Conservation (phyloP, 1,284 basidiomycete genomes). For the Cutaneotrichosporon cavernicola region DNA sequence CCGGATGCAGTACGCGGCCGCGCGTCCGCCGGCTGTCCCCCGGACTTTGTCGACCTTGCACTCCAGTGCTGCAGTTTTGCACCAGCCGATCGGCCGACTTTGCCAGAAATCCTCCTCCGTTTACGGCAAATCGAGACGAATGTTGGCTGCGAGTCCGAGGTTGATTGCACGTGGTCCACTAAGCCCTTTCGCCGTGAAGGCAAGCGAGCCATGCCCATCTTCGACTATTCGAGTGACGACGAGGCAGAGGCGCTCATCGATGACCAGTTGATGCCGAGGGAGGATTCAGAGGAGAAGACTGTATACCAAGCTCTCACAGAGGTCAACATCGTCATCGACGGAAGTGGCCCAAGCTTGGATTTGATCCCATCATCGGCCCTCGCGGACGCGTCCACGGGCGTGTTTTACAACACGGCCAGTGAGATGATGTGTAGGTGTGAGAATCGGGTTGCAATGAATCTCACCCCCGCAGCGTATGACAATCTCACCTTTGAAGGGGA, state of each 20-base stretch:
- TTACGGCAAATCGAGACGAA: slow-evolving; percentile 77
- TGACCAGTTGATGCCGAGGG: slow-evolving; percentile 20
- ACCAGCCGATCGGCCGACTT: slow-evolving; percentile 69
- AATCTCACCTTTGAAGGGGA: neutral
- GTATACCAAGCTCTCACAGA: neutral
- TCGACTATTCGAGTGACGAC: slow-evolving; percentile 28
- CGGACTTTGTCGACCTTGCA: slow-evolving; percentile 71
- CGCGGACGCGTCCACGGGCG: neutral
- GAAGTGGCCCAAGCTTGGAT: neutral
- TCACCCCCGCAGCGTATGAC: neutral
- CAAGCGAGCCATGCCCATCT: slow-evolving; percentile 55
- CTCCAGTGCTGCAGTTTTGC: slow-evolving; percentile 74
- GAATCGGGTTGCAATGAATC: too few species aligned
- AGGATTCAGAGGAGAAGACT: slow-evolving; percentile 7
- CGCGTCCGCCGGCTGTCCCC: slow-evolving; percentile 74
- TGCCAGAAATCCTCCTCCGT: slow-evolving; percentile 70
- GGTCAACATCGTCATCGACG: neutral
- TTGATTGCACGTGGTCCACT: neutral
- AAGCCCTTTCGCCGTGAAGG: slow-evolving; percentile 45
- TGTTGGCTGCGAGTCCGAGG: slow-evolving; percentile 38
- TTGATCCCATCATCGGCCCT: neutral
- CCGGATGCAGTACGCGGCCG: slow-evolving; percentile 39
- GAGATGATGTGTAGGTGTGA: neutral
- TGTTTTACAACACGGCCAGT: neutral
- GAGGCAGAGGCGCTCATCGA: slow-evolving; percentile 8